These are phyloP conservation scores for Pisolithus orientalis DNA, from an alignment of 768 basidiomycete species.

Conservation along the genomic window DNA sequence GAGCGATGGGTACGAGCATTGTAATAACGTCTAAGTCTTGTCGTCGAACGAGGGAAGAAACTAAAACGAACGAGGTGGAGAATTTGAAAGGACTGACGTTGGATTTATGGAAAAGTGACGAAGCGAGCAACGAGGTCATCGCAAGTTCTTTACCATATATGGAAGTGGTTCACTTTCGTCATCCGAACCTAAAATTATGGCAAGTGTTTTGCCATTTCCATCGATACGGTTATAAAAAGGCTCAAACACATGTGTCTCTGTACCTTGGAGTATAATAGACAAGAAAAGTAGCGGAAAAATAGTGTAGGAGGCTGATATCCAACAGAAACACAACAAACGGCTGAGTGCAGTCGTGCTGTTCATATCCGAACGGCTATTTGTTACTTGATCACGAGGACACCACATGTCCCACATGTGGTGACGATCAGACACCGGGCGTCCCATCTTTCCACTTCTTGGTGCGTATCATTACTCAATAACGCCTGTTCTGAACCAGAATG, in stretches of 20 bases:
- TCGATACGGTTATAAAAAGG: no score
- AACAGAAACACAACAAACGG: neutral
- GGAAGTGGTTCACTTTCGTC: neutral
- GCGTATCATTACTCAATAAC: neutral
- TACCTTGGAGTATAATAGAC: neutral
- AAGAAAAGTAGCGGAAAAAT: neutral
- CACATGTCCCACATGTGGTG: constrained; percentile 2
- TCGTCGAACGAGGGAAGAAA: neutral
- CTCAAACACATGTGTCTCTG: no score
- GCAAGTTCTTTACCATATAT: neutral
- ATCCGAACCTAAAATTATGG: neutral
- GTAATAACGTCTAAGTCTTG: constrained; percentile 6
- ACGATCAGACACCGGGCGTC: neutral
- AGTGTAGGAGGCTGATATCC: neutral
- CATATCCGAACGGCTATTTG: constrained; percentile 14
- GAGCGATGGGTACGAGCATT: constrained; percentile 10
- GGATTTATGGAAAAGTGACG: constrained; percentile 21
- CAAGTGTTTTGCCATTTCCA: no score
- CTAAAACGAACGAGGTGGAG: constrained; percentile 1
- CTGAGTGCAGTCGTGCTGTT: constrained; percentile 5
- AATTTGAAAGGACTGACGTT: neutral
- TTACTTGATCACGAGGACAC: constrained; percentile 10
- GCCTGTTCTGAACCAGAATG: neutral
- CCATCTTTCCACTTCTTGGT: neutral
- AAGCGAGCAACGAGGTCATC: constrained; percentile 16